Percentiles rank a stretch among this genome's conserved stretches.
These are phyloP conservation scores for Chionographis japonica DNA, from an alignment of 106 monocot genomes.

Conservation along the genomic window DNA sequence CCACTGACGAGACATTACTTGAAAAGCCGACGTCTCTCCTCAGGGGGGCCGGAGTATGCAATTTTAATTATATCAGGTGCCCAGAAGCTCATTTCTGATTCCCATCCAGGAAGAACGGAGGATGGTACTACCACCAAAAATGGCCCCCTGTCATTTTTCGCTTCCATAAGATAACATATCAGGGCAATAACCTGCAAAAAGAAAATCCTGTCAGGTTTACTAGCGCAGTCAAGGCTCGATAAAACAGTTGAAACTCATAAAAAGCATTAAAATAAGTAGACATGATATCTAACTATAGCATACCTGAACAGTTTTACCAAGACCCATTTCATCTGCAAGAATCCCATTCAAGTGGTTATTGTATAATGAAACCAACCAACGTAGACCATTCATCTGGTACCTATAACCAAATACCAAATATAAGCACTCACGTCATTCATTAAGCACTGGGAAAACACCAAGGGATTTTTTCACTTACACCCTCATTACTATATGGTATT, in stretches of 20 bases:
- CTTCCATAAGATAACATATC: slow-evolving; percentile 95
- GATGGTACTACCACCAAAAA: slow-evolving; percentile 98
- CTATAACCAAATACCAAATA: slow-evolving; percentile 27
- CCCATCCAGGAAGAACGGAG: slow-evolving; percentile 96
- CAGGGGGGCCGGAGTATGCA: slow-evolving; percentile 85
- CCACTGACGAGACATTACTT: slow-evolving; percentile 45
- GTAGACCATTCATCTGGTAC: slow-evolving; percentile 97
- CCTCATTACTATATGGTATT: too few species aligned
- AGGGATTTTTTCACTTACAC: too few species aligned
- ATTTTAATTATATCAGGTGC: slow-evolving; percentile 88
- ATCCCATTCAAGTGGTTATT: slow-evolving; percentile 99
- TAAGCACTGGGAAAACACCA: too few species aligned
- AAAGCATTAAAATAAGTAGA: background rate
- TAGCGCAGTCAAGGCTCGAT: background rate
- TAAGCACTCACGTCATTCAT: background rate
- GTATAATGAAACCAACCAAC: slow-evolving; percentile 97
- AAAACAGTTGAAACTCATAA: background rate
- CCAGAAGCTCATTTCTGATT: slow-evolving; percentile 85
- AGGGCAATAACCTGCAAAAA: slow-evolving; percentile 83
- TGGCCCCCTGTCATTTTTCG: slow-evolving; percentile 95
- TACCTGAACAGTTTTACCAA: slow-evolving; percentile 99
- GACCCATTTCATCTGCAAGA: slow-evolving; percentile 99
- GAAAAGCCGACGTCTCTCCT: slow-evolving; percentile 87
- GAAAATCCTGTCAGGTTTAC: background rate
- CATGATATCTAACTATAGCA: slow-evolving; percentile 4